Evolutionary conservation across 495 filamentous ascomycete genomes (phyloP).

Genomic region (Talaromyces stipitatus): DNA sequence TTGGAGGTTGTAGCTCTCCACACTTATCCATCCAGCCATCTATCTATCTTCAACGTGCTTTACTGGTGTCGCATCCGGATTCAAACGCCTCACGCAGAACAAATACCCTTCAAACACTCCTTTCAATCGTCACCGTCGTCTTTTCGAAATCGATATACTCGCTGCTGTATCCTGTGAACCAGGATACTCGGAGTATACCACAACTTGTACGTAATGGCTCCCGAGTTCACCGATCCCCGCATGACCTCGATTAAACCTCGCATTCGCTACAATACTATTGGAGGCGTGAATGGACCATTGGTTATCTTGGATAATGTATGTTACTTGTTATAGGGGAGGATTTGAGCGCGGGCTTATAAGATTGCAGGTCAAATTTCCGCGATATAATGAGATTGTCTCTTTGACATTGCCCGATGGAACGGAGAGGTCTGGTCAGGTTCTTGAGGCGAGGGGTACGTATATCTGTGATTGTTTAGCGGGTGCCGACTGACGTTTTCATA

Average conservation of each 20-base stretch:
- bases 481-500: slow-evolving; percentile 22
- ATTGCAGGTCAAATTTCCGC: slow-evolving; percentile 84
- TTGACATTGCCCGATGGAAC: slow-evolving; percentile 93
- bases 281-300: slow-evolving; percentile 94
- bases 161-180: not conserved
- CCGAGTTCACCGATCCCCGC: slow-evolving; percentile 61
- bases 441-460: slow-evolving; percentile 84
- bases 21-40: not conserved
- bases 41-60: not conserved
- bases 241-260: slow-evolving; percentile 77
- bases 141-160: not conserved
- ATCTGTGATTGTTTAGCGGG: slow-evolving; percentile 4
- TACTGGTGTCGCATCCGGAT: not conserved
- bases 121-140: not conserved
- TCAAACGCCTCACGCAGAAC: not conserved
- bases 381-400: slow-evolving; percentile 96
- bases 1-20: not conserved
- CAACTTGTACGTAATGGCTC: slow-evolving; percentile 51
- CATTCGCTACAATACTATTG: slow-evolving; percentile 95
- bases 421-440: slow-evolving; percentile 86
- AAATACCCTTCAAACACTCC: not conserved
- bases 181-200: slow-evolving; percentile 4
- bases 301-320: slow-evolving; percentile 93
- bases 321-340: not conserved
- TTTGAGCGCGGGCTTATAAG: slow-evolving; percentile 2